Conservation (phyloP, 306 rosid species). For the Citrullus amarus region DNA sequence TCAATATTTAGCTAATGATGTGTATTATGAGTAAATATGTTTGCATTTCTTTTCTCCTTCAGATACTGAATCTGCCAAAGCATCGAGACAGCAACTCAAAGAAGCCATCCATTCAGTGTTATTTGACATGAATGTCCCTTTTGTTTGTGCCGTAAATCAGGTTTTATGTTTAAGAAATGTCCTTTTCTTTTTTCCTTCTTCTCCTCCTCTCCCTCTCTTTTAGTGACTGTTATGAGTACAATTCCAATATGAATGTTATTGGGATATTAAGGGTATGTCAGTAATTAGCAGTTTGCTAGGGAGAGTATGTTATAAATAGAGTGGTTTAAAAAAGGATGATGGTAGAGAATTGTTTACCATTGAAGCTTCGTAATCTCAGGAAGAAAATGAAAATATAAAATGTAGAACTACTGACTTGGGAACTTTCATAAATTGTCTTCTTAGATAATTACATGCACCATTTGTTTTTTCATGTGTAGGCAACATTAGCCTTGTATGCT, state of each 20-base stretch:
- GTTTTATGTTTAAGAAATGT: slow-evolving; percentile 18
- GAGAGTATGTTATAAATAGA: too few relatives aligned
- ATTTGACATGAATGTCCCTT: slow-evolving; percentile 81
- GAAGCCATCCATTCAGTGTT: slow-evolving; percentile 55
- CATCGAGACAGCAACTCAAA: slow-evolving; percentile 75
- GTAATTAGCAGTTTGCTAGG: too few relatives aligned
- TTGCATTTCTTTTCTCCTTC: slow-evolving; percentile 9
- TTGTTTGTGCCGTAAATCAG: slow-evolving; percentile 87
- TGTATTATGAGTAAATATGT: background rate
- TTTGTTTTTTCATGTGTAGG: slow-evolving; percentile 40
- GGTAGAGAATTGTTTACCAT: too few relatives aligned
- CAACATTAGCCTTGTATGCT: slow-evolving; percentile 75
- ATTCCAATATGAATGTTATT: background rate
- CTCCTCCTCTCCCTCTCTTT: background rate
- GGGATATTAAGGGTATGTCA: too few relatives aligned
- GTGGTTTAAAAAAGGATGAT: too few relatives aligned
- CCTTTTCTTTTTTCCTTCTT: background rate
- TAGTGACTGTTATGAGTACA: background rate
- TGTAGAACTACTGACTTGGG: background rate
- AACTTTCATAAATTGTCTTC: background rate
- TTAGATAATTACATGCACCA: background rate
- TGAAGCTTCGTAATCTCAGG: too few relatives aligned
- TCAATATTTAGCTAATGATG: background rate
- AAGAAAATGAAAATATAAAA: too few relatives aligned
- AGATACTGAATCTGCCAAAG: slow-evolving; percentile 83